Evolutionary conservation across 441 rosid species (phyloP), one percentile per base, ranked within the genome.

Genomic region (Pelargonium exstipulatum): DNA sequence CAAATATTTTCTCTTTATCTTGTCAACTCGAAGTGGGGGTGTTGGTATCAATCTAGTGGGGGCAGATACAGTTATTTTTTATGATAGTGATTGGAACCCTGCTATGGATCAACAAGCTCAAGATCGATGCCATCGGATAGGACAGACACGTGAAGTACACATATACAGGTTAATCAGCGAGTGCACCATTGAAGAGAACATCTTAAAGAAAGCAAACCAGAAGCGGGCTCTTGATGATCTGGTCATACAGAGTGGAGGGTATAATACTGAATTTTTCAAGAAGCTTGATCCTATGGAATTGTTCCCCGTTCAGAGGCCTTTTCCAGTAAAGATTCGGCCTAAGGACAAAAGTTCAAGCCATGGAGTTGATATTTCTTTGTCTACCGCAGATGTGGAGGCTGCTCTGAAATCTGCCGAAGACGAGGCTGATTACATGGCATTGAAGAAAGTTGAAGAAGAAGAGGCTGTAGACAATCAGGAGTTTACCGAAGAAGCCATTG

Each of bases 61-160:
- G 69, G 99, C 99, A 62, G 99, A 96, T 84, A 96, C 99, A 14
- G 99, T 94, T 67, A 94, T 94, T 55, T 94, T 94, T 72, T 94
- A 94, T 83, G 99, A 94, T 77, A 94, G 99, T 67, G 99, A 96
- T 83, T 96, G 99, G 99, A 96, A 96, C 83, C 99, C 99, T 42
- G 99, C 99, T 43, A 96, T 96, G 99, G 99, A 96, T 84, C 98
- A 93, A 78, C 99, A 96, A 88, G 99, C 99, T 69, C 99, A 96
- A 88, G 99, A 96, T 84, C 99, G 98, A 69, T 96, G 99, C 82
- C 99, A 96, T 83, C 84, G 99, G 75, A 96, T 96, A 78, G 99
- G 99, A 73, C 99, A 96, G 84, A 96, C 98, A 62, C 98, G 99
- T 63, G 97, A 91, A 84, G 99, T 93, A 8, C 95, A 93, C 81